Percentiles rank a stretch among this genome's conserved stretches.
These are phyloP conservation scores for Vararia minispora DNA, from an alignment of 768 basidiomycete species.

Conservation along the genomic window DNA sequence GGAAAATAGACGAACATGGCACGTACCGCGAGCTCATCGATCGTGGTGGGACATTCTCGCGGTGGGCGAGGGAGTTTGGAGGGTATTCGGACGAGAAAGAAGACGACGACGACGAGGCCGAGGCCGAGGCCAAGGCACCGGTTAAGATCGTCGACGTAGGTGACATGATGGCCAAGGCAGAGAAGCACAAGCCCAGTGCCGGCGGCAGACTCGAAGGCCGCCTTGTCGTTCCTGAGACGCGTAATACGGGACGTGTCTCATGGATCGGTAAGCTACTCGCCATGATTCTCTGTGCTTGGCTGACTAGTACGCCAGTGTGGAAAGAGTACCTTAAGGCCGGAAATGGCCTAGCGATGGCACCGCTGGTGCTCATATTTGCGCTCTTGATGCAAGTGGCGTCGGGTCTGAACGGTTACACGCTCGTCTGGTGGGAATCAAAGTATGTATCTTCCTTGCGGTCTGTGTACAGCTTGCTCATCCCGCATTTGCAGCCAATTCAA, in stretches of 20 bases:
- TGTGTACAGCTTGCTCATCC: too few species aligned
- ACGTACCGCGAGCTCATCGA: slow-evolving; percentile 42
- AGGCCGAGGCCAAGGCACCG: too few species aligned
- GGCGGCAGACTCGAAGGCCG: slow-evolving; percentile 59
- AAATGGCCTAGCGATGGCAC: slow-evolving; percentile 35
- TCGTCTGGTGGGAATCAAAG: slow-evolving; percentile 67
- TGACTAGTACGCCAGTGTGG: slow-evolving; percentile 33
- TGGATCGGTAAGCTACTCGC: slow-evolving; percentile 34
- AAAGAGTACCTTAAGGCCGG: slow-evolving; percentile 47
- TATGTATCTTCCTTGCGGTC: too few species aligned
- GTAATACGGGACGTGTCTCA: slow-evolving; percentile 54
- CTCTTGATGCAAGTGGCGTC: slow-evolving; percentile 50
- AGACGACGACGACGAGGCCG: slow-evolving; percentile 21
- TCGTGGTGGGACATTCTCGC: slow-evolving; percentile 41
- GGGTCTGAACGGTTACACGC: slow-evolving; percentile 52
- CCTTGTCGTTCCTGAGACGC: slow-evolving; percentile 52
- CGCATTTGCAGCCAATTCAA: too few species aligned
- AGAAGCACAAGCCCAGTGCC: too few species aligned
- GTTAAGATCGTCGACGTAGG: too few species aligned
- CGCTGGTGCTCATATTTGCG: slow-evolving; percentile 38
- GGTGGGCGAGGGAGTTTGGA: slow-evolving; percentile 52
- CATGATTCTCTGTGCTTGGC: too few species aligned
- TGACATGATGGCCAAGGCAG: too few species aligned
- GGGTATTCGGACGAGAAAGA: slow-evolving; percentile 30
- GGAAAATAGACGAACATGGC: slow-evolving; percentile 35